Evolutionary conservation across 2,329 filamentous ascomycete genomes (phyloP), one percentile per base, ranked within the genome.

Genomic region (Chaetomium globosum): DNA sequence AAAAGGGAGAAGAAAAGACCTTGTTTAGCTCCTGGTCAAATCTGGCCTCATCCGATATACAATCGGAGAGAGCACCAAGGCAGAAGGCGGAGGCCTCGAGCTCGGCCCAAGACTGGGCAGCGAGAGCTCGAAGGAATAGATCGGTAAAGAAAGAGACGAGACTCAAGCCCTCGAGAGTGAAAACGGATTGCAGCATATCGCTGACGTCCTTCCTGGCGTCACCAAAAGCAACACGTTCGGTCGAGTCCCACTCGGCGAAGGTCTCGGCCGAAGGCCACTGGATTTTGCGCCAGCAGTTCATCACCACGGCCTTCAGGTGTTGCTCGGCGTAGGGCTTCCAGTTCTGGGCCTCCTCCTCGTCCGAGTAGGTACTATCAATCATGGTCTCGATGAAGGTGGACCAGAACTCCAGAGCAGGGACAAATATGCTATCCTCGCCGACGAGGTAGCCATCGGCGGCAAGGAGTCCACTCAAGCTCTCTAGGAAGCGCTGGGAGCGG

Each of bases 391-490:
- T 85, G 73, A 89, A 92, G 0, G 86, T 88, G 21, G 86, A 89
- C 91, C 92, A 95, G 74, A 95, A 94, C 71, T 95, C 91, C 16
- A 94, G 82, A 0, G 88, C 86, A 1, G 87, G 85, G 0, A 90
- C 85, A 63, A 92, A 93, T 12, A 93, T 86, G 68, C 86, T 87
- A 71, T 95, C 90, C 63, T 94, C 90, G 4, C 84, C 84, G 1
- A 88, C 87, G 1, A 89, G 85, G 70, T 86, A 84, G 1, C 91
- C 90, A 13, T 86, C 80, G 13, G 87, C 84, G 23, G 83, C 83
- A 28, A 93, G 80, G 5, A 95, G 81, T 4, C 87, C 85, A 66
- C 84, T 86, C n/a, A 91, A 79, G 39, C 81, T 83, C 2, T 79
- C 77, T 16, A 91, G 76, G 58, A 90, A 80, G 33, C 79, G 78